Conservation (phyloP, 495 filamentous ascomycete species). For the Aspergillus incahuasiensis region DNA sequence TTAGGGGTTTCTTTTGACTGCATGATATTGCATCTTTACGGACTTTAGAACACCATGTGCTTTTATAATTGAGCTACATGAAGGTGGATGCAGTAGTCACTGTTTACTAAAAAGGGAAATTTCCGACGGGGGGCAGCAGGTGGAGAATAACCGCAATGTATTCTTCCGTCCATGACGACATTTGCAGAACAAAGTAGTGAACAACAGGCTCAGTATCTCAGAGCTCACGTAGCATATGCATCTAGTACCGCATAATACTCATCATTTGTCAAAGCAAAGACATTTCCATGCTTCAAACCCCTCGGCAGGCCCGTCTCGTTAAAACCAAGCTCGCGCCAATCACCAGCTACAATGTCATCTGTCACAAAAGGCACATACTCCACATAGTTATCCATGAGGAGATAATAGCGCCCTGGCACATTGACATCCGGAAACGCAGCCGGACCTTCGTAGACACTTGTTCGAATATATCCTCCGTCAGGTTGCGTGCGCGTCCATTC, state of each 20-base stretch:
- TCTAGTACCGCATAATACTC: conserved; percentile 12
- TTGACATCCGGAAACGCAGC: conserved; percentile 8
- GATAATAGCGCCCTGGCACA: background rate
- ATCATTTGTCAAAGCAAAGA: conserved; percentile 1
- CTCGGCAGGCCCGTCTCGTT: conserved; percentile 3
- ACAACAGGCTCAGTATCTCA: background rate
- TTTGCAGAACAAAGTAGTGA: background rate
- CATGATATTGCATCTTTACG: too few relatives aligned
- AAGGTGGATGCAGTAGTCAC: too few relatives aligned
- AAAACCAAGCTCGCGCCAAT: background rate
- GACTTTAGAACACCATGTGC: too few relatives aligned
- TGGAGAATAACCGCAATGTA: too few relatives aligned
- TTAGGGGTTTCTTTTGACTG: too few relatives aligned
- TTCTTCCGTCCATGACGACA: background rate
- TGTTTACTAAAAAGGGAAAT: background rate
- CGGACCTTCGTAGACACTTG: conserved; percentile 3
- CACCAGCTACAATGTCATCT: background rate
- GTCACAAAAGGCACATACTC: conserved; percentile 12
- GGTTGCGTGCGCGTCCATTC: background rate
- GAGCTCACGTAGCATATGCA: background rate
- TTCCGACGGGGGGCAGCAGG: background rate
- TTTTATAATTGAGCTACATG: too few relatives aligned
- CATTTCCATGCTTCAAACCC: conserved; percentile 16
- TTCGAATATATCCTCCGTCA: conserved; percentile 1
- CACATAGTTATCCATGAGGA: conserved; percentile 13